A percentile compares a stretch with the other conserved stretches of the same genome.
These are phyloP conservation scores for Ceratonia siliqua DNA, from an alignment of 306 rosid species.

Conservation along the genomic window DNA sequence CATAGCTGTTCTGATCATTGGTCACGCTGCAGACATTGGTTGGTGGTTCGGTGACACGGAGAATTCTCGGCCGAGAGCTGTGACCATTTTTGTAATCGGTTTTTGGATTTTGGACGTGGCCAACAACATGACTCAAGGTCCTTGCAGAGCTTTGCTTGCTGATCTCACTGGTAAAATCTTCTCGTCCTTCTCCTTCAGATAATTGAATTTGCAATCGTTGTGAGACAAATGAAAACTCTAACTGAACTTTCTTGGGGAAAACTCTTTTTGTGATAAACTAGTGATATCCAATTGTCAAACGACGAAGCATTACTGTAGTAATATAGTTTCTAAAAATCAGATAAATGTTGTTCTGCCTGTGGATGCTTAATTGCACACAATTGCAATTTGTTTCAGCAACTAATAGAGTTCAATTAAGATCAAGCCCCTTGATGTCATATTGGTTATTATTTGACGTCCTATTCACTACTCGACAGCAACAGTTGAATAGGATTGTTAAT, in stretches of 20 bases:
- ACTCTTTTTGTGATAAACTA: background rate
- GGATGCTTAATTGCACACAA: background rate
- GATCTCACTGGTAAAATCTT: conserved; percentile 75
- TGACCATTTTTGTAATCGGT: conserved; percentile 63
- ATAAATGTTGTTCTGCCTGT: background rate
- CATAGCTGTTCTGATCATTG: conserved; percentile 67
- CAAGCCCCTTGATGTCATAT: background rate
- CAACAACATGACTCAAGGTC: conserved; percentile 83
- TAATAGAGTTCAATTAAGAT: background rate
- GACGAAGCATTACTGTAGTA: background rate
- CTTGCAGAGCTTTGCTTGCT: conserved; percentile 84
- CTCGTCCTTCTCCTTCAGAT: background rate
- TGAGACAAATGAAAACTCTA: background rate
- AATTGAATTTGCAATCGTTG: background rate
- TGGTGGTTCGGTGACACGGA: conserved; percentile 68
- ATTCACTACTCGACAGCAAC: background rate
- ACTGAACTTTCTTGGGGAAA: background rate
- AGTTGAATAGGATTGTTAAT: conserved; percentile 28
- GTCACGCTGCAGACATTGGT: conserved; percentile 81
- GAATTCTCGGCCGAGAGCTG: conserved; percentile 59
- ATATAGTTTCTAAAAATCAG: background rate
- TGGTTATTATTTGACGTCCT: background rate
- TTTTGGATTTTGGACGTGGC: conserved; percentile 90
- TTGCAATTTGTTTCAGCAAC: background rate
- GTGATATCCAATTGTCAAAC: background rate